Percentiles rank a stretch among this genome's conserved stretches.
These are phyloP conservation scores for Artemisia tridentata DNA, from an alignment of 129 eudicot genomes.

Conservation along the genomic window DNA sequence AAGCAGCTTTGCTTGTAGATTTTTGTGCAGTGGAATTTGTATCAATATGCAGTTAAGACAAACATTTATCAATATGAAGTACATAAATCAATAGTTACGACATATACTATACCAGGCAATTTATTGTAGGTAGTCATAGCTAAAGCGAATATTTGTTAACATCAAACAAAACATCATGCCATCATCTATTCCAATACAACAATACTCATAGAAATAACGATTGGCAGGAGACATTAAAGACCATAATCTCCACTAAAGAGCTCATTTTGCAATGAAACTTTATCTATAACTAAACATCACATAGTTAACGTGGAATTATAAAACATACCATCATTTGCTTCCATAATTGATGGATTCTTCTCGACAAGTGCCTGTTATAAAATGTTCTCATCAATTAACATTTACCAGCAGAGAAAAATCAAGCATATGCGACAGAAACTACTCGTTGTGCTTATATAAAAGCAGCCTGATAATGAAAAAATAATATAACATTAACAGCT, in stretches of 20 bases:
- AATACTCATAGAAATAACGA: too few relatives aligned
- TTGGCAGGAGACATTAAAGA: too few relatives aligned
- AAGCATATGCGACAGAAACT: background rate
- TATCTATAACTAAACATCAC: too few relatives aligned
- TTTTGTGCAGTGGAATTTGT: slow-evolving; percentile 25
- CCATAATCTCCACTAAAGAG: too few relatives aligned
- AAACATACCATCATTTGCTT: slow-evolving; percentile 55
- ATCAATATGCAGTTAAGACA: slow-evolving; percentile 9
- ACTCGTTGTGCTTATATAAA: background rate
- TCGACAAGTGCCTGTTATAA: slow-evolving; percentile 60
- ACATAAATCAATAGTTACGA: too few relatives aligned
- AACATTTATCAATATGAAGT: slow-evolving; percentile 4
- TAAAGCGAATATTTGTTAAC: too few relatives aligned
- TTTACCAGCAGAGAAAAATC: background rate
- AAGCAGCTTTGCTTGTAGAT: slow-evolving; percentile 35
- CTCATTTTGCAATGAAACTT: too few relatives aligned
- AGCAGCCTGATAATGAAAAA: background rate
- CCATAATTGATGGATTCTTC: slow-evolving; percentile 70
- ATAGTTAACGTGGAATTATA: background rate
- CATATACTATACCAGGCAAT: too few relatives aligned
- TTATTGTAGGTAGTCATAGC: too few relatives aligned
- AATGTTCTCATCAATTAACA: background rate
- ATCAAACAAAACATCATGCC: too few relatives aligned
- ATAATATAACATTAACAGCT: background rate
- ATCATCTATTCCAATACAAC: too few relatives aligned